Evolutionary conservation across 169 alveolate genomes (phyloP).

Genomic region (Cryptosporidium ryanae): DNA sequence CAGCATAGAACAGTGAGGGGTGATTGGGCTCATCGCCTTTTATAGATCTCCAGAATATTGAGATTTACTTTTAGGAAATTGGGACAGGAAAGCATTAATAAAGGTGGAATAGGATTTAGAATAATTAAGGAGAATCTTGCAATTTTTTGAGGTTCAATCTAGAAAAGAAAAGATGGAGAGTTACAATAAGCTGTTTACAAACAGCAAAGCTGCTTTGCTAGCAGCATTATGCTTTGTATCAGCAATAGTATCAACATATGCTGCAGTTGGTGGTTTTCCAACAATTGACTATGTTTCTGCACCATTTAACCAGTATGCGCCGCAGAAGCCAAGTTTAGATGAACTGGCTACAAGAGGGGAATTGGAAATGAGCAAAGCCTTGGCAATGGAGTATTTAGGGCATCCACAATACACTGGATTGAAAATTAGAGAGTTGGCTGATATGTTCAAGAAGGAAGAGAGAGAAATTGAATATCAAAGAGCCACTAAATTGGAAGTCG

Average conservation of each 20-base stretch:
- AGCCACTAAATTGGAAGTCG: slow-evolving; percentile 58
- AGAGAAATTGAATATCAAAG: slow-evolving; percentile 3
- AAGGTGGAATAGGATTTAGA: slow-evolving; percentile 47
- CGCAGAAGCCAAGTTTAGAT: slow-evolving; percentile 30
- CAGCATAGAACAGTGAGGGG: slow-evolving; percentile 52
- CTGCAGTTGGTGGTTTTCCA: slow-evolving; percentile 42
- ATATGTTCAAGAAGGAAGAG: background rate
- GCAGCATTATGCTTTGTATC: slow-evolving; percentile 38
- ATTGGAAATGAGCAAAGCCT: slow-evolving; percentile 35
- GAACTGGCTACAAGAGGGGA: slow-evolving; percentile 23
- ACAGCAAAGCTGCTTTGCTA: slow-evolving; percentile 12
- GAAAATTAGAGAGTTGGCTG: background rate
- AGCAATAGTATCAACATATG: slow-evolving; percentile 17
- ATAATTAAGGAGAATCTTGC: slow-evolving; percentile 41
- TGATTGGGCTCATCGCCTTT: slow-evolving; percentile 9
- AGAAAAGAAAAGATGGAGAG: slow-evolving; percentile 56
- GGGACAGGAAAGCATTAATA: slow-evolving; percentile 63
- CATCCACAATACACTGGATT: background rate
- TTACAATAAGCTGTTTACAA: slow-evolving; percentile 32
- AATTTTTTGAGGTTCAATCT: slow-evolving; percentile 21
- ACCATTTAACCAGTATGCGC: slow-evolving; percentile 4
- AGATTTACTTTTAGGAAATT: slow-evolving; percentile 30
- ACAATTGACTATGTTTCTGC: slow-evolving; percentile 33
- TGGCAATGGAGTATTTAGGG: slow-evolving; percentile 5
- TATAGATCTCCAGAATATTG: slow-evolving; percentile 40